Percentiles rank a stretch among this genome's conserved stretches.
These are phyloP conservation scores for Ampelomyces quisqualis DNA, from an alignment of 2,329 filamentous ascomycete genomes.

Conservation along the genomic window DNA sequence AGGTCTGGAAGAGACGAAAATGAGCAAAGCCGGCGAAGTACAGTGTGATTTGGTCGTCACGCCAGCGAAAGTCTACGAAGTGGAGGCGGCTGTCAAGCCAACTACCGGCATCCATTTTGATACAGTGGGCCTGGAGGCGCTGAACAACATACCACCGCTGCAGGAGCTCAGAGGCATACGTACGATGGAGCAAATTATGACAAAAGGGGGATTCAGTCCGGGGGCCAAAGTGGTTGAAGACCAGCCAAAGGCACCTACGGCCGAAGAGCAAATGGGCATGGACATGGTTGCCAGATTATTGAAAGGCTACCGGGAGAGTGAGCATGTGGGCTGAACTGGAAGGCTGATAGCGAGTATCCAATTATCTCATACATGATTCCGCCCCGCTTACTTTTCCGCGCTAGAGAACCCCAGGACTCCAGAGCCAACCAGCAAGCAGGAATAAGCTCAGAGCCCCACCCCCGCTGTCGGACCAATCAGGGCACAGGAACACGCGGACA, in stretches of 20 bases:
- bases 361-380: too few relatives aligned
- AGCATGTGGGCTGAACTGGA: too few relatives aligned
- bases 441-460: too few relatives aligned
- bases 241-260: conserved; percentile 8
- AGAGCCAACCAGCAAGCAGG: too few relatives aligned
- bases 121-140: conserved; percentile 37
- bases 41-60: conserved; percentile 48
- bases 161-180: conserved; percentile 42
- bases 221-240: conserved; percentile 9
- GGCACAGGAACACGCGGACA: too few relatives aligned
- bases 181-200: conserved; percentile 41
- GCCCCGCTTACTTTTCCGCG: too few relatives aligned
- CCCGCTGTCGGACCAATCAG: too few relatives aligned
- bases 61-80: conserved; percentile 33
- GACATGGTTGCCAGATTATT: conserved; percentile 37
- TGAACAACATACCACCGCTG: conserved; percentile 43
- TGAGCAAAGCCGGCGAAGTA: conserved; percentile 42
- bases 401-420: too few relatives aligned
- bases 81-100: conserved; percentile 37
- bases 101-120: conserved; percentile 44
- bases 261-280: conserved; percentile 38
- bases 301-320: conserved; percentile 32
- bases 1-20: conserved; percentile 23
- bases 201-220: conserved; percentile 13
- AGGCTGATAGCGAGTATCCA: too few relatives aligned